Evolutionary conservation across 257 asterid species (phyloP).

Genomic region (Ballota nigra): DNA sequence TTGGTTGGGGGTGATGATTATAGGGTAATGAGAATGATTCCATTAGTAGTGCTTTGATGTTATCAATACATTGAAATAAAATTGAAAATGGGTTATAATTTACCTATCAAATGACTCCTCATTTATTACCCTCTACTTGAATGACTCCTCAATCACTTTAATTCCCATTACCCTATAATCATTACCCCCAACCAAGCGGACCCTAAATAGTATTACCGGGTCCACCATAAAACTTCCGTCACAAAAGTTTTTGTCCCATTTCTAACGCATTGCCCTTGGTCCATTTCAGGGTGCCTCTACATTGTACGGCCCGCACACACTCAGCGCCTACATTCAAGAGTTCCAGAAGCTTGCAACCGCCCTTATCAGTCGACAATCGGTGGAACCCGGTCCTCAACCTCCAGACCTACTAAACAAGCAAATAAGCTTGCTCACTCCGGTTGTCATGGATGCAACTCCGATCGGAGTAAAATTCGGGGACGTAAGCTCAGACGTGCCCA

Average conservation of each 20-base stretch:
- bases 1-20: too few species aligned
- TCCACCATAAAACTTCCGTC: neutral
- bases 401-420: slow-evolving; percentile 76
- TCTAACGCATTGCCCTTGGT: neutral
- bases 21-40: too few species aligned
- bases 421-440: slow-evolving; percentile 71
- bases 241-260: neutral
- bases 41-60: too few species aligned
- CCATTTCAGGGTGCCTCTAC: slow-evolving; percentile 85
- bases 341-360: slow-evolving; percentile 76
- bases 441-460: slow-evolving; percentile 75
- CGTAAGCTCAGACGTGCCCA: slow-evolving; percentile 58
- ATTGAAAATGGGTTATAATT: too few species aligned
- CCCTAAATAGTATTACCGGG: neutral
- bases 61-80: too few species aligned
- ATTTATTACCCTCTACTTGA: too few species aligned
- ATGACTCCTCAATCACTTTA: too few species aligned
- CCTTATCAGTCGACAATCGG: slow-evolving; percentile 42
- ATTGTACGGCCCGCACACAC: slow-evolving; percentile 89
- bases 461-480: slow-evolving; percentile 67
- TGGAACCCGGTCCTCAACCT: slow-evolving; percentile 75
- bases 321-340: slow-evolving; percentile 80
- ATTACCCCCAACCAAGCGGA: too few species aligned
- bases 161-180: too few species aligned
- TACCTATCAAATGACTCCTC: too few species aligned